Base-by-base conservation (phyloP, 2,329 filamentous ascomycete species). In the Ustilaginoidea virens region DNA sequence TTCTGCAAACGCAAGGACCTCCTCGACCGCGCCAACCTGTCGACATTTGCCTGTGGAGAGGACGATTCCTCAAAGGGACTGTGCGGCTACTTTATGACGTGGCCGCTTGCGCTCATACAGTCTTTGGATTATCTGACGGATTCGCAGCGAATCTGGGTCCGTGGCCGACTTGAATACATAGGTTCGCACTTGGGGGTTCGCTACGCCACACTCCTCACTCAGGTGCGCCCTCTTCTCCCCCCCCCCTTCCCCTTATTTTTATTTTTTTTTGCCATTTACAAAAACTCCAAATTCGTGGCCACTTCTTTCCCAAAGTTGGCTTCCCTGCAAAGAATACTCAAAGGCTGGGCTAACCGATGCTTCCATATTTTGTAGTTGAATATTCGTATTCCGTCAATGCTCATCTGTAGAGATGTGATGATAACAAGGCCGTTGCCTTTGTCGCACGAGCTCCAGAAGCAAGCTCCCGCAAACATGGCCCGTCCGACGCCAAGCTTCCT, bases 381-480 rank as follows among this genome's bases (percentile, higher is more conserved):
- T 42, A 47, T 74, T 29, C 66, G 70, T 15, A 56, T 73, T 12
- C 70, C 71, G 2, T 73, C 67, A 1, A 74, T 74, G 69, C 56
- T 73, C 35, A 72, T 75, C 44, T 60, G 56, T 17, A 52, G 61
- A 20, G 67, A 72, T 39, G 56, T 56, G 4, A 45, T 68, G 7
- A 55, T 66, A 51, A 53, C 57, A 2, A 52, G 49, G 27, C 56
- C 58, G 3, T 59, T 57, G 30, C 51, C 55, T 5, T 45, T 51
- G 28, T 49, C 51, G 5, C 48, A 56, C 28, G 54, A 61, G 39
- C 58, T 63, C 33, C 52, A 60, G 38, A 60, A 57, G 45, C 40
- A 62, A 17, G 43, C 62, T n/a, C 56, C 58, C 4, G 50, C 54
- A 12, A 52, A 51, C 28, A 34, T 41, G 10, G 45, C 51, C 4